Percentiles rank a stretch among this genome's conserved stretches.
Conservation (phyloP, 108 stramenopile genomes). For the Fragilariopsis cylindrus region DNA sequence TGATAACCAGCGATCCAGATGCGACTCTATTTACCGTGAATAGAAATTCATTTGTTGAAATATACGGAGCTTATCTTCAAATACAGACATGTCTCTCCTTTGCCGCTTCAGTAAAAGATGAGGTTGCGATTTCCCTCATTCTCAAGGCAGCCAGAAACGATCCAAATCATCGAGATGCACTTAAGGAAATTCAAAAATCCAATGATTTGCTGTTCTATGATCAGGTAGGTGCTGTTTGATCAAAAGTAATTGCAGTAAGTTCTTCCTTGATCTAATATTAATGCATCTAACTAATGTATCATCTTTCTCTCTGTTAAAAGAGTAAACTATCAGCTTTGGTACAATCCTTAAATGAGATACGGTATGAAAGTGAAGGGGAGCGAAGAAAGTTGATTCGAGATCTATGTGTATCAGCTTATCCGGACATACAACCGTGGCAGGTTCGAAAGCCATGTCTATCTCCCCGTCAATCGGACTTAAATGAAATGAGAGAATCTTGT, state of each 20-base stretch:
- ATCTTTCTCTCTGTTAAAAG: constrained; percentile 17
- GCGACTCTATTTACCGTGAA: constrained; percentile 37
- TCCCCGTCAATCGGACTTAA: neutral
- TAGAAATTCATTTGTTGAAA: constrained; percentile 44
- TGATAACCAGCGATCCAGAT: constrained; percentile 21
- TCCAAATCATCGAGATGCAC: constrained; percentile 63
- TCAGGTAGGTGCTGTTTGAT: constrained; percentile 45
- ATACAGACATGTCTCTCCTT: constrained; percentile 60
- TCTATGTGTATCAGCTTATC: constrained; percentile 79
- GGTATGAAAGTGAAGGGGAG: constrained; percentile 19
- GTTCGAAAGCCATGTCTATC: constrained; percentile 54
- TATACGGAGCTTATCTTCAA: constrained; percentile 78
- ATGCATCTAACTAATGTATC: neutral
- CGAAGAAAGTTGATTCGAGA: constrained; percentile 35
- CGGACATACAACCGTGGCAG: constrained; percentile 79
- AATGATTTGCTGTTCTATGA: constrained; percentile 69
- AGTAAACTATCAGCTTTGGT: constrained; percentile 73
- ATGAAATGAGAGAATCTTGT: constrained; percentile 10
- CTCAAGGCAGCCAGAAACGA: constrained; percentile 67
- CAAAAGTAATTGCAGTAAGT: neutral
- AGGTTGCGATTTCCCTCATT: constrained; percentile 43
- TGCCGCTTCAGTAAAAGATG: constrained; percentile 55
- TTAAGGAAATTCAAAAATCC: constrained; percentile 54
- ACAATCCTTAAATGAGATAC: constrained; percentile 41
- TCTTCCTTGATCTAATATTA: neutral